Evolutionary conservation across 1,284 basidiomycete genomes (phyloP), one percentile per base, ranked within the genome.

Genomic region (Anthracocystis panici-leucophaei): DNA sequence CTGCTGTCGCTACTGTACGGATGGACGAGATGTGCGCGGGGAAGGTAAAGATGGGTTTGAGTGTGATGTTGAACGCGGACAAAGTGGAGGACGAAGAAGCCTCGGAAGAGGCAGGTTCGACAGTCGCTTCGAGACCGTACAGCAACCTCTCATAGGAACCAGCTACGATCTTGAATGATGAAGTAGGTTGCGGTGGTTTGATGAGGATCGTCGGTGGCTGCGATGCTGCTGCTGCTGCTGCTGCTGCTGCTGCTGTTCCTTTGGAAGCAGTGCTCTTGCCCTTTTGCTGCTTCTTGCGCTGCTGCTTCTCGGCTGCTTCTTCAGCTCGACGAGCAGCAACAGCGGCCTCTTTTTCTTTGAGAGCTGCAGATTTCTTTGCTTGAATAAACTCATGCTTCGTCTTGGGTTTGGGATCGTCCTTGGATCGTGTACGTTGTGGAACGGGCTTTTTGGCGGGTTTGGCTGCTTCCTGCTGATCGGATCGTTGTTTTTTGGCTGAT

Each of bases 121-220:
- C 87, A 0, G 89, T 87, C 23, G 91, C 93, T 74, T 94, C 90
- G 23, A 97, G 88, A 31, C 96, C 96, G 82, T 98, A 98, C 16
- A 98, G 88, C 11, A 97, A 88, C 81, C 96, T 95, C 88, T 99
- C 96, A 86, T 98, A 98, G 11, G 94, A 93, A 0, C 96, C 96
- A 0, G 91, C 92, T 33, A 97, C 88, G 72, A 97, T 87, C 86
- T 93, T 91, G 88, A 97, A 97, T 2, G 67, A 53, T 14, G 55
- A 29, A 1, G 76, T 71, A 4, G 79, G 61, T 14, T 55, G 52
- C 0, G 73, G 74, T 20, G 78, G 63, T 33, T 70, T 68, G 65
- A 79, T 67, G 18, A 77, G 35, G 20, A 77, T 62, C 5, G 60
- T 45, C 2, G 65, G n/a, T 12, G 62, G 51, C 11, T 50, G 52